Percentiles rank a stretch among this genome's conserved stretches.
These are phyloP conservation scores for Silene uniflora DNA, from an alignment of 148 eudicot genomes.

Conservation along the genomic window DNA sequence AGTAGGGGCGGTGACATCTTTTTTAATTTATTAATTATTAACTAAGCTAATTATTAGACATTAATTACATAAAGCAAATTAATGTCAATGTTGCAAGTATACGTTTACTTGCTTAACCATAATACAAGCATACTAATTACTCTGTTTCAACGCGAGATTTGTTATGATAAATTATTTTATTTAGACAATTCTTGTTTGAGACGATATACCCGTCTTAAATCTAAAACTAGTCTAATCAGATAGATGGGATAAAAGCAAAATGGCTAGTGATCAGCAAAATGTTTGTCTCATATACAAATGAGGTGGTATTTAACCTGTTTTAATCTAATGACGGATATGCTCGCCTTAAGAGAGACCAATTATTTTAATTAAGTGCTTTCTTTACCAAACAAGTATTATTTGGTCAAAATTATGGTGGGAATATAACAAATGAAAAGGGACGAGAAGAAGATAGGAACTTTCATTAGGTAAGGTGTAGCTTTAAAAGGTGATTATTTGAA, in stretches of 20 bases:
- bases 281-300: too few relatives aligned
- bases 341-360: neutral
- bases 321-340: too few relatives aligned
- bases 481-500: neutral
- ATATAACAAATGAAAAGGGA: neutral
- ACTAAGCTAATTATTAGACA: slow-evolving; percentile 16
- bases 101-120: slow-evolving; percentile 14
- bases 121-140: neutral
- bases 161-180: neutral
- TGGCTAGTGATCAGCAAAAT: too few relatives aligned
- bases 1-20: slow-evolving; percentile 19
- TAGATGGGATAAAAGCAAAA: too few relatives aligned
- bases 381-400: neutral
- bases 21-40: neutral
- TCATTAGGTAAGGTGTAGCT: neutral
- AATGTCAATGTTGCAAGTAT: slow-evolving; percentile 22
- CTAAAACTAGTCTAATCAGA: too few relatives aligned
- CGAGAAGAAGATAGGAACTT: neutral
- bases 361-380: neutral
- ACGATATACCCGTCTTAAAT: too few relatives aligned
- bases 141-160: neutral
- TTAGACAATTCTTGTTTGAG: neutral
- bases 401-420: neutral
- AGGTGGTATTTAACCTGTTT: too few relatives aligned
- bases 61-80: slow-evolving; percentile 27